Conservation (phyloP, 208 protist genomes). For the Trypanosoma vivax region DNA sequence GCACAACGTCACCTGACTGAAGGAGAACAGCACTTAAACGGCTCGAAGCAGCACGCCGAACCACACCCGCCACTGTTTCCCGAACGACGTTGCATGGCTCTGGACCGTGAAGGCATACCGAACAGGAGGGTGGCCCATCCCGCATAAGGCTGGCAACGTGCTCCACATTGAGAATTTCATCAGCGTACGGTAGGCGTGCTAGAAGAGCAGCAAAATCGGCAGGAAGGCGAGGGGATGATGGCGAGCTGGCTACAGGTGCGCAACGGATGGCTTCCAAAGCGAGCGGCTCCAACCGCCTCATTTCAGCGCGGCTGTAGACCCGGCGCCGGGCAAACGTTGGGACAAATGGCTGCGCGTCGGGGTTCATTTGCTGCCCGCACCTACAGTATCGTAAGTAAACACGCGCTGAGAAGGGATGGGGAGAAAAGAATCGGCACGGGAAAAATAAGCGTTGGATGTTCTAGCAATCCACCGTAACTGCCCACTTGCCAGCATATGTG, state of each 20-base stretch:
- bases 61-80: slow-evolving; percentile 23
- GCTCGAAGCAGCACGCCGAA: slow-evolving; percentile 26
- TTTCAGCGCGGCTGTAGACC: slow-evolving; percentile 11
- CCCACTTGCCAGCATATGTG: not conserved
- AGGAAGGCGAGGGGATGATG: not conserved
- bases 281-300: slow-evolving; percentile 8
- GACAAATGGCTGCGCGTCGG: slow-evolving; percentile 17
- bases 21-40: slow-evolving; percentile 44
- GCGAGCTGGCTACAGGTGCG: not conserved
- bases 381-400: slow-evolving; percentile 2
- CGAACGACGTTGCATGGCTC: slow-evolving; percentile 32
- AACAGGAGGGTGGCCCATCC: not conserved
- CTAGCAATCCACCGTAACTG: not conserved
- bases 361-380: slow-evolving; percentile 13
- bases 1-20: slow-evolving; percentile 63
- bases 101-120: slow-evolving; percentile 18
- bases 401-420: slow-evolving; percentile 5
- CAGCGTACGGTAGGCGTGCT: slow-evolving; percentile 8
- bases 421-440: slow-evolving; percentile 2
- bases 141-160: slow-evolving; percentile 2
- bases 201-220: slow-evolving; percentile 10
- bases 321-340: slow-evolving; percentile 16
- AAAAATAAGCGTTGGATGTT: slow-evolving; percentile 1
- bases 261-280: slow-evolving; percentile 2
- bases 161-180: slow-evolving; percentile 11